Conservation (phyloP, 2,329 filamentous ascomycete species). For the Sphaerostilbella broomeana region DNA sequence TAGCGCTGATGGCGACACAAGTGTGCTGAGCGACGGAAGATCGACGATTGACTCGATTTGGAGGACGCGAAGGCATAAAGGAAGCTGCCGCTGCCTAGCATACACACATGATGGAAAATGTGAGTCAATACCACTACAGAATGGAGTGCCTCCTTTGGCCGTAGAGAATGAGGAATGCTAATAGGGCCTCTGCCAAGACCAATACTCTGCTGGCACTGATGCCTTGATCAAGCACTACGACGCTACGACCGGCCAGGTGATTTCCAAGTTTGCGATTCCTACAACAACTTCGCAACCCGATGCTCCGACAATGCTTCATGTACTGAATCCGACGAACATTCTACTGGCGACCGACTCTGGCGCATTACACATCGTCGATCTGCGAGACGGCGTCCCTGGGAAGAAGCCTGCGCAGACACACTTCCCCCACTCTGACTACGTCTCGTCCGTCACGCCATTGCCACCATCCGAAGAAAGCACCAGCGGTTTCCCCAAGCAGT, state of each 20-base stretch:
- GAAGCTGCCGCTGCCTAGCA: constrained; percentile 76
- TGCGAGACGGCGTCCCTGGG: constrained; percentile 56
- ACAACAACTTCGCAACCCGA: constrained; percentile 50
- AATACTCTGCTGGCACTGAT: constrained; percentile 60
- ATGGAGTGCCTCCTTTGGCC: no score
- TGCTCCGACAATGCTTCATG: constrained; percentile 73
- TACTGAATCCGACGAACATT: constrained; percentile 79
- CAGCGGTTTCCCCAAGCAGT: constrained; percentile 87
- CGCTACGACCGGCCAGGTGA: constrained; percentile 57
- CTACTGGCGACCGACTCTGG: constrained; percentile 88
- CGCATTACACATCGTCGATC: constrained; percentile 79
- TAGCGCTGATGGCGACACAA: constrained; percentile 43
- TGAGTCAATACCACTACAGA: no score
- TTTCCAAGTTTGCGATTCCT: constrained; percentile 77
- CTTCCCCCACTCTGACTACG: constrained; percentile 85
- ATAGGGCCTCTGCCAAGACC: constrained; percentile 31
- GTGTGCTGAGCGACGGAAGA: constrained; percentile 53
- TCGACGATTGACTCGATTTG: constrained; percentile 76
- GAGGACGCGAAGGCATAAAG: constrained; percentile 86
- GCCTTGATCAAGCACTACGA: constrained; percentile 53
- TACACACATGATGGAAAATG: constrained; percentile 73
- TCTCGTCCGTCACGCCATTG: constrained; percentile 79
- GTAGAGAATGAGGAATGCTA: constrained; percentile 3
- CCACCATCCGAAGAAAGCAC: constrained; percentile 75
- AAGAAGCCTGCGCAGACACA: constrained; percentile 70